Conservation (phyloP, 2,329 filamentous ascomycete genomes). For the Magnaporthiopsis incrustans region DNA sequence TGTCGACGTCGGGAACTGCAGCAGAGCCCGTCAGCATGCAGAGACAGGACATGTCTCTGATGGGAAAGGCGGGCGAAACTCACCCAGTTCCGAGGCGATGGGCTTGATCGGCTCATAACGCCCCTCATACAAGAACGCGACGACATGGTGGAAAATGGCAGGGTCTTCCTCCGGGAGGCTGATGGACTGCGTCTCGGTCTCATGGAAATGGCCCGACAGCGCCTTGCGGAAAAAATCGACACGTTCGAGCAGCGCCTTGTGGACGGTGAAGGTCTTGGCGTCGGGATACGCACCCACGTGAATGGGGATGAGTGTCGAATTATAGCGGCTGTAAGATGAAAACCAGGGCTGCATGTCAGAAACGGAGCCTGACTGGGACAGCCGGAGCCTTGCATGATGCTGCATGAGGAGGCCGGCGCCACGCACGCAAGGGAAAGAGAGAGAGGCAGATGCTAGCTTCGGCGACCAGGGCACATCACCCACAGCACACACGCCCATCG, state of each 20-base stretch:
- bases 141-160: conserved; percentile 40
- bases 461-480: not conserved
- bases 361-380: not conserved
- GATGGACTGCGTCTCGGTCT: conserved; percentile 36
- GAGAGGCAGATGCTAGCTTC: not conserved
- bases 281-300: conserved; percentile 32
- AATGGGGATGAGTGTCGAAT: conserved; percentile 35
- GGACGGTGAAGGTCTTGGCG: conserved; percentile 38
- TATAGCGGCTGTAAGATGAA: conserved; percentile 29
- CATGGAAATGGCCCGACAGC: conserved; percentile 37
- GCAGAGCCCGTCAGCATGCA: conserved; percentile 10
- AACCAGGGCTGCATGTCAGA: not conserved
- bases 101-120: conserved; percentile 37
- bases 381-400: not conserved
- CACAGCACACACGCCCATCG: not conserved
- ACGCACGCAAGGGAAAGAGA: not conserved
- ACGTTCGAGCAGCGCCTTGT: conserved; percentile 36
- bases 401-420: not conserved
- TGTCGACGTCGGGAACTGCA: conserved; percentile 26
- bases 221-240: conserved; percentile 41
- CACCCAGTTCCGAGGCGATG: conserved; percentile 31
- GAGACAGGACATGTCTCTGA: no score
- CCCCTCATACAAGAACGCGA: conserved; percentile 42
- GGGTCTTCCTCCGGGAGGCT: conserved; percentile 43
- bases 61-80: conserved; percentile 4